Conservation (phyloP, 768 basidiomycete species). For the Leucocoprinus leucothites region DNA sequence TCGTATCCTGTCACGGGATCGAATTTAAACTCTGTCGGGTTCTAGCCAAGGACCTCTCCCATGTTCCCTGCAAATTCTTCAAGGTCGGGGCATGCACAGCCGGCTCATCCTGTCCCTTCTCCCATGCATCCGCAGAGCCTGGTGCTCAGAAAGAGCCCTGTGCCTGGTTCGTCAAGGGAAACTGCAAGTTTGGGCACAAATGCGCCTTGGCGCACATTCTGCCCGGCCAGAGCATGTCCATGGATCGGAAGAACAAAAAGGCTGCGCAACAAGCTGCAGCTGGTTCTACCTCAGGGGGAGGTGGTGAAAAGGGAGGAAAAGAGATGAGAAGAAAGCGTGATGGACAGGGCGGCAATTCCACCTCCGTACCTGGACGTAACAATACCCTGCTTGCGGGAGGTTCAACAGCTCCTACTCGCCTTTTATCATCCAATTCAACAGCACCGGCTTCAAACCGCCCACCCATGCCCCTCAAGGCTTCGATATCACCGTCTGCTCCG, state of each 20-base stretch:
- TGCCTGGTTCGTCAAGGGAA: conserved; percentile 93
- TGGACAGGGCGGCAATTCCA: conserved; percentile 18
- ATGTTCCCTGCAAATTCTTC: conserved; percentile 98
- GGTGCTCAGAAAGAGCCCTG: conserved; percentile 80
- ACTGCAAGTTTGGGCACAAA: conserved; percentile 67
- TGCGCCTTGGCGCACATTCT: conserved; percentile 94
- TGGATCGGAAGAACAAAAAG: conserved; percentile 98
- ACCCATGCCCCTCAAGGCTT: conserved; percentile 68
- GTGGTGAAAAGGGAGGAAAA: conserved; percentile 28
- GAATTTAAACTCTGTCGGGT: background rate
- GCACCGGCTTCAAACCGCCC: conserved; percentile 41
- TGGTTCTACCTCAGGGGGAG: conserved; percentile 27
- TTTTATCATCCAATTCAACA: conserved; percentile 23
- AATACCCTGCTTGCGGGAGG: conserved; percentile 48
- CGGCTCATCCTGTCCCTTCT: conserved; percentile 94
- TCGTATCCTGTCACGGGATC: conserved; percentile 2
- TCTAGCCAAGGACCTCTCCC: conserved; percentile 85
- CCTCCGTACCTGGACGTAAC: conserved; percentile 22
- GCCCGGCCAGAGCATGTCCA: conserved; percentile 90
- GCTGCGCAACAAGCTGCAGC: conserved; percentile 68
- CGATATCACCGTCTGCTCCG: conserved; percentile 73
- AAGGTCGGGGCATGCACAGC: conserved; percentile 93
- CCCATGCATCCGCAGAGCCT: conserved; percentile 70
- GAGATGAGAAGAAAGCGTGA: conserved; percentile 35
- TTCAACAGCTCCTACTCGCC: conserved; percentile 67